Base-by-base conservation (phyloP, 768 basidiomycete species). In the Omphalotus guepiniiformis region DNA sequence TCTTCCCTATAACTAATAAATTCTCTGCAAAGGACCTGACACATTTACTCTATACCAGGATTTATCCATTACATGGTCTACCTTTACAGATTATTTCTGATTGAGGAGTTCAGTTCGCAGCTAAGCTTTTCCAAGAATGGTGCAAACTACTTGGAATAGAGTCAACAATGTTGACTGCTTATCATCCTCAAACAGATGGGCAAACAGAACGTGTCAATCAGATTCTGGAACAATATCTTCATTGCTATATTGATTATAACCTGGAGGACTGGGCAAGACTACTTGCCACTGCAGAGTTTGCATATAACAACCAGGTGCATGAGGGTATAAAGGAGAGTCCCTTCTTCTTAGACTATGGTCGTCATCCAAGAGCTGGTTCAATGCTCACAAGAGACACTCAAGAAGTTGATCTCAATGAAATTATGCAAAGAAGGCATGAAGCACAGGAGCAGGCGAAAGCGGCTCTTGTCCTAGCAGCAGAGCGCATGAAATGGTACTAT, bases 171-270 rank as follows among this genome's bases (percentile, higher is more conserved):
- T 12, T 29, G 8, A 52, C 42, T 12, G 30, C 48, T 8, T 50
- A 21, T 36, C 48, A 52, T 37, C 43, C 48, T 1, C 53, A 53
- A 25, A 50, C 47, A 1, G 46, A 55, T 29, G 52, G 53, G 2
- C 53, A 55, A 35, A 68, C 69, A 1, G 51, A 62, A 45, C 53
- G 50, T 4, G 43, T 55, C 30, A 62, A 61, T 29, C 65, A 58
- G 43, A 48, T 42, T 19, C 41, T 66, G 6, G 58, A 62, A 35
- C 51, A 58, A 41, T 63, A 63, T 42, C 53, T 64, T 29, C 50
- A 52, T 13, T 47, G 58, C 16, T 64, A 53, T 36, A 48, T 53
- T 32, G 45, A 55, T 40, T 57, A 59, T 42, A 45, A 54, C 15
- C 59, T 63, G 26, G 47, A 57, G 46, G 52, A 66, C 28, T 67